Conservation (phyloP, 768 basidiomycete species). For the Leccinum imitatum region DNA sequence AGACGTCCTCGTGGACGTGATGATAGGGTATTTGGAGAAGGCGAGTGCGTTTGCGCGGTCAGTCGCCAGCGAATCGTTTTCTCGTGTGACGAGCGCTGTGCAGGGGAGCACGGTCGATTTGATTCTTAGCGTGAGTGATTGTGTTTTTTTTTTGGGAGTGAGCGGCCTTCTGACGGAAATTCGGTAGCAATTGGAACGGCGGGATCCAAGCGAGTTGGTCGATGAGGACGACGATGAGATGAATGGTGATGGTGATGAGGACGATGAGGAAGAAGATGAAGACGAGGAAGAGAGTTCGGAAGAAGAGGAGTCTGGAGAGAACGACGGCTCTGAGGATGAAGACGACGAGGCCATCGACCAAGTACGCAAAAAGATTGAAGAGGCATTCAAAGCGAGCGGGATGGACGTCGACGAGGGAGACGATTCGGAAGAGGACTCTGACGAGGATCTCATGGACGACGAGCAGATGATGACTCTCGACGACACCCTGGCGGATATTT, state of each 20-base stretch:
- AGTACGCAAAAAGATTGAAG: conserved; percentile 66
- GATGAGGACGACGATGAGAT: conserved; percentile 45
- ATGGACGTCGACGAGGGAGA: conserved; percentile 49
- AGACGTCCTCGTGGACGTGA: conserved; percentile 83
- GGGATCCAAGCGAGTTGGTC: conserved; percentile 55
- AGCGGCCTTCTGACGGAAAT: conserved; percentile 1
- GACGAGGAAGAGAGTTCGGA: conserved; percentile 35
- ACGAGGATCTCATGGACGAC: conserved; percentile 84
- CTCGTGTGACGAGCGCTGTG: conserved; percentile 63
- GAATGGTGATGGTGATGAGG: conserved; percentile 36
- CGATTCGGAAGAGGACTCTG: conserved; percentile 50
- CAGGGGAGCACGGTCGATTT: conserved; percentile 74
- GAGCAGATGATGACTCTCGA: conserved; percentile 99
- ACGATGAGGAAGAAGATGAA: conserved; percentile 37
- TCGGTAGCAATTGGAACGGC: conserved; percentile 79
- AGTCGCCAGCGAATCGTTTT: conserved; percentile 78
- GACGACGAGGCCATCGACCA: conserved; percentile 48
- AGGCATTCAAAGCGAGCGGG: conserved; percentile 59
- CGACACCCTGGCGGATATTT: conserved; percentile 85
- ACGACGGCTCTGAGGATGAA: conserved; percentile 44
- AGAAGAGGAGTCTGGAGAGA: conserved; percentile 35
- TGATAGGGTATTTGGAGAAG: conserved; percentile 87
- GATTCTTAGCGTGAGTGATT: conserved; percentile 68
- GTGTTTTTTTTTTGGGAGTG: background rate
- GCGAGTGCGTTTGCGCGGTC: conserved; percentile 78